Conservation (phyloP, 352 stramenopile species). For the Plasmopara viticola region DNA sequence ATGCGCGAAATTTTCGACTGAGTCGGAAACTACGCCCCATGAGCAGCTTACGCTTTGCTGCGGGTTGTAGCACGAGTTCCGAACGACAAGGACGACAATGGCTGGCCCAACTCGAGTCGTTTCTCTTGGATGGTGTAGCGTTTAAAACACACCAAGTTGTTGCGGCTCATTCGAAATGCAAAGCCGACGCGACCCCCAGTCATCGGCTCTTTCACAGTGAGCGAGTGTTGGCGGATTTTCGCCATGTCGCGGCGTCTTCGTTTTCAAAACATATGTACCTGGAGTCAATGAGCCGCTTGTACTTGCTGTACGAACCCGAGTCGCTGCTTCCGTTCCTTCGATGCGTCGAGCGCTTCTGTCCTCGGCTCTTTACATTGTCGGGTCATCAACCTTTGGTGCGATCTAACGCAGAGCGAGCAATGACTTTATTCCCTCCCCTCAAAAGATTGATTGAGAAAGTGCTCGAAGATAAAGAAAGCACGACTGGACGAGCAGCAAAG, state of each 20-base stretch:
- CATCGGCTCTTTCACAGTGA: constrained; percentile 83
- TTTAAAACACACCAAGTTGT: constrained; percentile 29
- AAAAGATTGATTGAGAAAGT: constrained; percentile 39
- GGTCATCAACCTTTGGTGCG: constrained; percentile 32
- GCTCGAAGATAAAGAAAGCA: constrained; percentile 12
- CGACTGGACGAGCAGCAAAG: constrained; percentile 13
- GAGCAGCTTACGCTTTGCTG: constrained; percentile 74
- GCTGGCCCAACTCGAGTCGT: constrained; percentile 65
- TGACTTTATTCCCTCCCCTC: constrained; percentile 55
- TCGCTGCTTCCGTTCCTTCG: constrained; percentile 53
- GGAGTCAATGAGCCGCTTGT: constrained; percentile 74
- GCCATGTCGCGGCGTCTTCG: constrained; percentile 50
- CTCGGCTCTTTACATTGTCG: constrained; percentile 61
- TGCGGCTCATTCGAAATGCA: constrained; percentile 1
- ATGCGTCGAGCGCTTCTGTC: constrained; percentile 52
- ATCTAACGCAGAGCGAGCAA: constrained; percentile 60
- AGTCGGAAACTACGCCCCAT: constrained; percentile 74
- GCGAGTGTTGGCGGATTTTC: constrained; percentile 61
- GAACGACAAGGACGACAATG: constrained; percentile 51
- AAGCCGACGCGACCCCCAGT: constrained; percentile 34
- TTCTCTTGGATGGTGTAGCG: constrained; percentile 46
- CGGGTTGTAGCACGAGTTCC: constrained; percentile 45
- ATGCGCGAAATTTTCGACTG: constrained; percentile 47
- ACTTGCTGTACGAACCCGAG: constrained; percentile 59
- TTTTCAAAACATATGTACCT: constrained; percentile 87